Evolutionary conservation across 83 land plant genomes (phyloP), one percentile per base, ranked within the genome.

Genomic region (Picea mariana): DNA sequence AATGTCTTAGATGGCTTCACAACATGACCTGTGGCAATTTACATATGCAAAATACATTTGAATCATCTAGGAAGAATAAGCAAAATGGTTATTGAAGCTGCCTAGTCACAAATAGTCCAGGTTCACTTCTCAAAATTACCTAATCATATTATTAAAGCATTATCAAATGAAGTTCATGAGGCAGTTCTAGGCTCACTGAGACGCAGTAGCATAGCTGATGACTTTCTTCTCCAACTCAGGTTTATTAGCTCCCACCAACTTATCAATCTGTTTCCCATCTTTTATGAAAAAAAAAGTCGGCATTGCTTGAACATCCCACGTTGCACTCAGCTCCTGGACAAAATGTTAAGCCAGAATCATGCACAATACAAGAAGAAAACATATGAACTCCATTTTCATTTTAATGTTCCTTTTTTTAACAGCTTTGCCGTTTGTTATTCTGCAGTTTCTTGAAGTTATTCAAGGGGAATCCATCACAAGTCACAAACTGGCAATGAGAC

Each of bases 301-400:
- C 17, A 90, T 90, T 13, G 92, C 92, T 26, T 52, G 87, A 13
- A 90, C 82, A 71, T 86, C 92, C 92, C 92, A 90, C 83, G 85
- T 59, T 15, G 90, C 76, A 63, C 91, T 86, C 63, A 92, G 83
- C 49, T 88, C 92, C 90, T 87, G 84, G 20, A 77, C 34, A 77
- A 52, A 77, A 52, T n/a, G 17, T 55, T n/a, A 52, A 16, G 44
- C 77, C 52, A 47, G 4, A 75, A 75, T 52, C 40, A 34, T 8
- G 20, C 15, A 6, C 6, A 18, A 8, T 66, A 66, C 15, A 66
- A 66, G 68, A 27, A 66, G 13, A 24, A 66, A 17, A 67, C 49
- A 11, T 55, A 55, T 55, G 58, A 55, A 55, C 13, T 12, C 15
- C 16, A 55, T 55, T 55, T 12, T 12, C 58, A 55, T 55, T 55